phyloP scores from a whole-genome alignment of 257 asterid genomes.

The Capsicum chinense region DNA sequence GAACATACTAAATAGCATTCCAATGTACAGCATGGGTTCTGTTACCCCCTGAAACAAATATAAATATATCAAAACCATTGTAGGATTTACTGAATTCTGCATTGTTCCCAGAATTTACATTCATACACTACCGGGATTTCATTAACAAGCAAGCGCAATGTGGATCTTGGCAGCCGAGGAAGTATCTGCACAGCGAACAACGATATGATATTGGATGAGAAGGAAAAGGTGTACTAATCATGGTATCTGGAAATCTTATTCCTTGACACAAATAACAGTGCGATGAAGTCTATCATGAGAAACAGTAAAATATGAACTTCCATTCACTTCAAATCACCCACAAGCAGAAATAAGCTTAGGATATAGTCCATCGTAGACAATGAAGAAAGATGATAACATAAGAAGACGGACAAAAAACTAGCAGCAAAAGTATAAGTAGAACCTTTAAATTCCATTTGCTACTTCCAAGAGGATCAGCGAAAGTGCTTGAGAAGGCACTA shows the following conservation, averaged over 20 bases:
- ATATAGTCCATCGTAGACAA: background rate
- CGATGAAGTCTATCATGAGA: background rate
- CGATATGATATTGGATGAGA: background rate
- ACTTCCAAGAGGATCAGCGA: slow-evolving; percentile 40
- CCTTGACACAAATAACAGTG: background rate
- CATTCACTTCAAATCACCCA: background rate
- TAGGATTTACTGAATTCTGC: background rate
- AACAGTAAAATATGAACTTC: background rate
- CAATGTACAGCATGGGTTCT: slow-evolving; percentile 53
- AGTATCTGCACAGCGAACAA: slow-evolving; percentile 36
- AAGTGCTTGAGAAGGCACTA: slow-evolving; percentile 50
- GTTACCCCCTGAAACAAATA: slow-evolving; percentile 49
- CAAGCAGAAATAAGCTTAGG: background rate
- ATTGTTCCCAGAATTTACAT: background rate
- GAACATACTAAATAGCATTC: slow-evolving; percentile 59
- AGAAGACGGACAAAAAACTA: background rate
- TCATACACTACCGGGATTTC: slow-evolving; percentile 43
- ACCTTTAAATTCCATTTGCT: slow-evolving; percentile 59
- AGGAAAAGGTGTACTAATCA: background rate
- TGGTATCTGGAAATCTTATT: background rate
- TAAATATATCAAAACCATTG: background rate
- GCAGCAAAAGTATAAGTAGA: background rate
- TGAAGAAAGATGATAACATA: background rate
- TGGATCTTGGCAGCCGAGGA: slow-evolving; percentile 36
- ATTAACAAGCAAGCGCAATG: slow-evolving; percentile 44